Base-by-base conservation (phyloP, 345 rosid genomes). In the Hibiscus trionum region DNA sequence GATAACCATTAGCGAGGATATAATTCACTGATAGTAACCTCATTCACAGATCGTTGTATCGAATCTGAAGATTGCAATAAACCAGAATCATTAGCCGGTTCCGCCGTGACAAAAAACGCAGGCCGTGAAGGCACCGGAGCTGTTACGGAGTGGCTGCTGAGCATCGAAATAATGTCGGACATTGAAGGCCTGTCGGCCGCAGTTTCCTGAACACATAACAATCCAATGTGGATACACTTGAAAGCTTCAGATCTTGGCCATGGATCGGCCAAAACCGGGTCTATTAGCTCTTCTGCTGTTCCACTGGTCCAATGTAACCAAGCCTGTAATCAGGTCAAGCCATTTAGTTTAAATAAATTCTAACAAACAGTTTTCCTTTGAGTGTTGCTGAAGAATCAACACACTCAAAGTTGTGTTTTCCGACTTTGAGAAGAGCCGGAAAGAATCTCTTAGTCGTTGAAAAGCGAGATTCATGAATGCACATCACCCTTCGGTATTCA, bases 281-380 rank as follows among this genome's bases (percentile, higher is more conserved):
- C 91, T 21, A 78, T 42, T 57, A 83, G 70, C 76, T 78, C 84
- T 47, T 53, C 37, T 46, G 87, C 80, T 10, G 74, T 75, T 1
- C 82, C 86, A 19, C 66, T 78, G 53, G 59, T 70, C 91, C 91
- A 85, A 69, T 79, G 82, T 78, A 75, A 74, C 88, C 91, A 85
- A 71, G 87, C 84, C 88, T 85, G 58, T 70, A 6, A 63, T 42
- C 31, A 29, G 61, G 8, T 69, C 11, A 21, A 39, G 39, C 52
- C 68, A 73, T 73, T n/a, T 14, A 8, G 55, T 46, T 50, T 31
- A 1, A 39, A 70, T 29, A 58, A 4, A 8, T 39, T 39, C 44
- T 39, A 39, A 7, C 11, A 39, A 39, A 39, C 11, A 39, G 10
- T 37, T 37, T 6, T 39, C 2, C 10, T 39, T 39, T 39, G 11